Evolutionary conservation across 345 rosid species (phyloP).

Genomic region (Physaria fendleri): DNA sequence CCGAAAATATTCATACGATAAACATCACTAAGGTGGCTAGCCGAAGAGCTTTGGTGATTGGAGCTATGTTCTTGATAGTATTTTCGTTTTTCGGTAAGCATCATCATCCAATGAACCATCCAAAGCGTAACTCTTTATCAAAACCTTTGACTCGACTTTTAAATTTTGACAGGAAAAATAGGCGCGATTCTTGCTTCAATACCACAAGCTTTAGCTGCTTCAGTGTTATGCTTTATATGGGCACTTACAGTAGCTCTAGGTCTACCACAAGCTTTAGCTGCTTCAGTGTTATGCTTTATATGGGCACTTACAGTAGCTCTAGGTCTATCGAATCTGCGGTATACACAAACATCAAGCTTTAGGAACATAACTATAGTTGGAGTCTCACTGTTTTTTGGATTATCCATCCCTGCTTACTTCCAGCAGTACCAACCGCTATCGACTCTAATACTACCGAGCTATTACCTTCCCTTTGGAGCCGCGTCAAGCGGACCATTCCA

Average conservation of each 20-base stretch:
- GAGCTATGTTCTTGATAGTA: constrained; percentile 63
- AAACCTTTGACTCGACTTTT: not conserved
- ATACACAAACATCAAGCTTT: constrained; percentile 65
- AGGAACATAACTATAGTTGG: constrained; percentile 82
- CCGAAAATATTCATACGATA: constrained; percentile 78
- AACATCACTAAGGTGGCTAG: constrained; percentile 70
- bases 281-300: constrained; percentile 75
- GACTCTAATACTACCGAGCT: constrained; percentile 68
- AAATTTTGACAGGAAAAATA: constrained; percentile 53
- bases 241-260: constrained; percentile 65
- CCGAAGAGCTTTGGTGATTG: constrained; percentile 55
- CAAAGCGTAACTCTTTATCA: not conserved
- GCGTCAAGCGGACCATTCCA: constrained; percentile 82
- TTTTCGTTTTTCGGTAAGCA: constrained; percentile 66
- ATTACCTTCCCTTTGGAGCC: constrained; percentile 70
- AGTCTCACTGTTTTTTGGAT: constrained; percentile 79
- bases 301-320: constrained; percentile 76
- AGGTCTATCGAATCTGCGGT: constrained; percentile 74
- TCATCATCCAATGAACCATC: not conserved
- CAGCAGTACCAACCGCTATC: constrained; percentile 74
- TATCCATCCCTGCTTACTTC: constrained; percentile 82
- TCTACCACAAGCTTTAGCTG: constrained; percentile 87
- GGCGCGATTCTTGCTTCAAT: constrained; percentile 90
- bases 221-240: constrained; percentile 83
- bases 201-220: constrained; percentile 85